Conservation (phyloP, 2,329 filamentous ascomycete species). For the Pyrenophora tritici-repentis region DNA sequence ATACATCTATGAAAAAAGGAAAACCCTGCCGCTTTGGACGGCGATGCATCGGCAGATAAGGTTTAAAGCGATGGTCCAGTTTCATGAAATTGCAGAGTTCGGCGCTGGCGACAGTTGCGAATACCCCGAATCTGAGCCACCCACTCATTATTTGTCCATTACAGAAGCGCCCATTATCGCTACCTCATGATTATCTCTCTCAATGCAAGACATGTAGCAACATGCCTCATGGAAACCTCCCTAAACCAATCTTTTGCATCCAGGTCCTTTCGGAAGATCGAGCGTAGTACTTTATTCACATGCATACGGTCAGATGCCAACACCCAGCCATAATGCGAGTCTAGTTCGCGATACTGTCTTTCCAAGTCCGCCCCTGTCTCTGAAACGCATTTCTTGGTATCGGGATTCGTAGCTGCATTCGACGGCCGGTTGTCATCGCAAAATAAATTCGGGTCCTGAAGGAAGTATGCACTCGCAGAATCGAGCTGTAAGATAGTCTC, state of each 20-base stretch:
- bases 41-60: too few relatives aligned
- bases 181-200: too few relatives aligned
- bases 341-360: not conserved
- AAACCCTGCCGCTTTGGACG: too few relatives aligned
- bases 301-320: constrained; percentile 7
- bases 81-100: too few relatives aligned
- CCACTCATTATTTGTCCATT: too few relatives aligned
- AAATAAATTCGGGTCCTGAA: not conserved
- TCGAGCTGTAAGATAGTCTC: not conserved
- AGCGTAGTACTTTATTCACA: not conserved
- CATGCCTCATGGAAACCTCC: not conserved
- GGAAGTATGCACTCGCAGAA: not conserved
- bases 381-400: not conserved
- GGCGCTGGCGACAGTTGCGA: too few relatives aligned
- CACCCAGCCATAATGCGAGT: constrained; percentile 14
- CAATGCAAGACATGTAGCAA: not conserved
- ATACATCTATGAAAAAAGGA: too few relatives aligned
- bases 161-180: too few relatives aligned
- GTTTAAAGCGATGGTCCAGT: too few relatives aligned
- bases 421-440: not conserved
- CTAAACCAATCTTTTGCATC: constrained; percentile 1
- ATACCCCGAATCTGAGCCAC: too few relatives aligned
- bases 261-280: not conserved
- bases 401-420: too few relatives aligned
- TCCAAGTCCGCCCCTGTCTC: not conserved